phyloP scores from a whole-genome alignment of 73 alveolate genomes.

The Durusdinium trenchii region DNA sequence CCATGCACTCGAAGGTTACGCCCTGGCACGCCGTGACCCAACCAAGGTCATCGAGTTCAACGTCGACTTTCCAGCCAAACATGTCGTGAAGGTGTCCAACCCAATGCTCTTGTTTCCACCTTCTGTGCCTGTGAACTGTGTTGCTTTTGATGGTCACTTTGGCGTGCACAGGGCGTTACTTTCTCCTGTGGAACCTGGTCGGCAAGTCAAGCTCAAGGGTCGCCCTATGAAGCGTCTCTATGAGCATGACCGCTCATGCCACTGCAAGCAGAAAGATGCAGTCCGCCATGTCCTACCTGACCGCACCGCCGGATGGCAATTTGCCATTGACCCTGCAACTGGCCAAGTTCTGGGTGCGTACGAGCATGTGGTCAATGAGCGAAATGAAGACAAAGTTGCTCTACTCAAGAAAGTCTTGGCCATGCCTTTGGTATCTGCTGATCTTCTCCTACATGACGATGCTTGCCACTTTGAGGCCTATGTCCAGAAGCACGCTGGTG shows the following conservation, averaged over 20 bases:
- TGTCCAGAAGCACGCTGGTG: not conserved
- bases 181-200: not conserved
- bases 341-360: constrained; percentile 1
- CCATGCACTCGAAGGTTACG: not conserved
- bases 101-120: constrained; percentile 33
- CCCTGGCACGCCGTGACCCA: constrained; percentile 6
- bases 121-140: not conserved
- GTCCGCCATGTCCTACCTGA: constrained; percentile 29
- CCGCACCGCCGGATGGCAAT: constrained; percentile 48
- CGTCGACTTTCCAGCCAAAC: constrained; percentile 9
- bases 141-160: constrained; percentile 31
- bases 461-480: constrained; percentile 22
- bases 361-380: constrained; percentile 6
- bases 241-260: constrained; percentile 41
- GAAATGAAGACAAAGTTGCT: constrained; percentile 15
- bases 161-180: constrained; percentile 1
- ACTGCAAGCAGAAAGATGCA: constrained; percentile 26
- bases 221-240: constrained; percentile 5
- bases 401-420: not conserved
- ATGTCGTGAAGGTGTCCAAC: not conserved
- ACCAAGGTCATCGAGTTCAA: constrained; percentile 9
- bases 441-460: constrained; percentile 29
- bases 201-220: not conserved
- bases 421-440: not conserved
- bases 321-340: not conserved